These are phyloP conservation scores for Talaromyces marneffei DNA, from an alignment of 2,329 filamentous ascomycete species.

Conservation along the genomic window DNA sequence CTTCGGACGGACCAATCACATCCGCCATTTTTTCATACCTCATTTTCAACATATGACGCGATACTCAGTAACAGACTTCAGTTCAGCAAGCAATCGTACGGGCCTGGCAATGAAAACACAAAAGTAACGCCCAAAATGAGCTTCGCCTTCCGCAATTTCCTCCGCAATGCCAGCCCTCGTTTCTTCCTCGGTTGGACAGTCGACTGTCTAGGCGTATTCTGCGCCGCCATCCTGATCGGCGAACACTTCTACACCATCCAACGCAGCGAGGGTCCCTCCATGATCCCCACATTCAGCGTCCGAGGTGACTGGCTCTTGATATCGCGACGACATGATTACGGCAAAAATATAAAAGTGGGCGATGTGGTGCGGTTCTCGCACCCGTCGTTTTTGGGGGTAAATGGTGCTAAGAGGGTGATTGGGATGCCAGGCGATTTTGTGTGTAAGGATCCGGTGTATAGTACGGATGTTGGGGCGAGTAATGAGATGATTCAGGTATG, in stretches of 20 bases:
- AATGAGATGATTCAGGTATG: constrained; percentile 48
- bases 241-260: constrained; percentile 59
- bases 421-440: constrained; percentile 62
- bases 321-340: constrained; percentile 61
- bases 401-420: constrained; percentile 72
- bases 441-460: constrained; percentile 37
- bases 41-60: constrained; percentile 6
- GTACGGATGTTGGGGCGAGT: constrained; percentile 26
- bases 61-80: neutral
- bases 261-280: constrained; percentile 66
- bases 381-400: constrained; percentile 57
- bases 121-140: constrained; percentile 23
- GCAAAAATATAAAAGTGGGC: constrained; percentile 65
- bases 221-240: constrained; percentile 32
- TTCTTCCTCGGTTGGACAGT: constrained; percentile 25
- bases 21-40: neutral
- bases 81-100: neutral
- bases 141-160: constrained; percentile 24
- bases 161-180: constrained; percentile 21
- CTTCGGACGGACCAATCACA: neutral
- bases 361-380: constrained; percentile 77
- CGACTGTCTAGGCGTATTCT: constrained; percentile 31
- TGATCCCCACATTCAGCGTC: constrained; percentile 76
- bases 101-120: neutral
- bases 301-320: constrained; percentile 64